These are phyloP conservation scores for Coemansia sp. DNA, from an alignment of 192 early-diverging fungal species.

Conservation along the genomic window DNA sequence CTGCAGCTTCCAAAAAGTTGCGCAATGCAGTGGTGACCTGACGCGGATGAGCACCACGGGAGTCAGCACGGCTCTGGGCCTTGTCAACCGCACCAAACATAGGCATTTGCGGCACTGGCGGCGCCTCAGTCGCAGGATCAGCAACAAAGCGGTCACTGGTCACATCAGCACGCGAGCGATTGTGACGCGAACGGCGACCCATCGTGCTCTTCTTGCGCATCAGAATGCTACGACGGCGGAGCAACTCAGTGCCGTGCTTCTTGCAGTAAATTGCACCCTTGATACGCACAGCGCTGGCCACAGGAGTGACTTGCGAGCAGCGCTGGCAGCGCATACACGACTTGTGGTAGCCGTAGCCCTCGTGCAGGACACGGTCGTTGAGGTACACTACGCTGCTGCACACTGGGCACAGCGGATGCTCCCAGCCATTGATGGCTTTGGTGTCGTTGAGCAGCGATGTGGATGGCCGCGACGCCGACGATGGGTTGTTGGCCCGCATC, in stretches of 20 bases:
- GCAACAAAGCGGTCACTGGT: slow-evolving; percentile 24
- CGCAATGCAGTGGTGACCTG: slow-evolving; percentile 46
- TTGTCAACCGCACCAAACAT: slow-evolving; percentile 6
- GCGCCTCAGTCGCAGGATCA: slow-evolving; percentile 8
- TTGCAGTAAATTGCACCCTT: slow-evolving; percentile 56
- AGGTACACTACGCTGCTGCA: slow-evolving; percentile 49
- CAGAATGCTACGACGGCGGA: slow-evolving; percentile 57
- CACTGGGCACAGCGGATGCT: slow-evolving; percentile 53
- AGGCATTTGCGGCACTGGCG: slow-evolving; percentile 41
- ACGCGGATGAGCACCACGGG: slow-evolving; percentile 15
- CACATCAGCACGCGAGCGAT: slow-evolving; percentile 27
- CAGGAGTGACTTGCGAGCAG: slow-evolving; percentile 47
- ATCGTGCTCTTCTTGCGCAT: slow-evolving; percentile 59
- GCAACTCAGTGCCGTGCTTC: slow-evolving; percentile 51
- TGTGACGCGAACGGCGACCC: slow-evolving; percentile 50
- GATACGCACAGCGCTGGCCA: slow-evolving; percentile 43
- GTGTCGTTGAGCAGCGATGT: slow-evolving; percentile 51
- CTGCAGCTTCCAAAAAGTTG: slow-evolving; percentile 51
- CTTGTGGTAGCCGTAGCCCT: slow-evolving; percentile 57
- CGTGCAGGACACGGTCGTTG: slow-evolving; percentile 52
- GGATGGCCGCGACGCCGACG: slow-evolving; percentile 49
- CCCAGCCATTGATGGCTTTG: slow-evolving; percentile 51
- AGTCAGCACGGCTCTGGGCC: slow-evolving; percentile 9
- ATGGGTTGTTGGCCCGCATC: slow-evolving; percentile 17
- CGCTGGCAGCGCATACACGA: slow-evolving; percentile 55